Conservation (phyloP, 2,329 filamentous ascomycete genomes). For the Botrytis aclada region DNA sequence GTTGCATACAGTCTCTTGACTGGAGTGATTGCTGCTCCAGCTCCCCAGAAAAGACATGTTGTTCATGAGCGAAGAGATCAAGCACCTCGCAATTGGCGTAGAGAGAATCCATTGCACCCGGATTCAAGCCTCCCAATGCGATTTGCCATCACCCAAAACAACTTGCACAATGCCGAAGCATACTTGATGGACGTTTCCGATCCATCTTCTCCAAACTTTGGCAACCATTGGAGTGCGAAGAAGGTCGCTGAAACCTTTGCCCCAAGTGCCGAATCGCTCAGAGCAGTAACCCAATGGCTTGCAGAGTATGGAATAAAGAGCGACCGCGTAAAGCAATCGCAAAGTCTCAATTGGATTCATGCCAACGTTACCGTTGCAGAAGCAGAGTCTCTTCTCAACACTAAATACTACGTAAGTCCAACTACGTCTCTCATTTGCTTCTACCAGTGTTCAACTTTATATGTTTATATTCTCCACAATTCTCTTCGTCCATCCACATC, state of each 20-base stretch:
- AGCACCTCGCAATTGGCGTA: constrained; percentile 20
- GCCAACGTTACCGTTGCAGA: constrained; percentile 39
- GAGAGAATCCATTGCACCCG: constrained; percentile 15
- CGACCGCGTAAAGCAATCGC: constrained; percentile 48
- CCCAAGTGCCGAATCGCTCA: constrained; percentile 44
- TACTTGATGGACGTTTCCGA: constrained; percentile 42
- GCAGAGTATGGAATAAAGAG: constrained; percentile 48
- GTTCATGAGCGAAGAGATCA: constrained; percentile 24
- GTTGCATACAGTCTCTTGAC: constrained; percentile 16
- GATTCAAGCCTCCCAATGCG: constrained; percentile 24
- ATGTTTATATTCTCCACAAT: background rate
- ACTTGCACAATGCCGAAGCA: constrained; percentile 44
- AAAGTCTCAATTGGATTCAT: constrained; percentile 32
- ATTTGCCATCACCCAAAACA: constrained; percentile 46
- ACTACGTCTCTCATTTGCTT: background rate
- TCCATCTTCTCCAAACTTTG: constrained; percentile 33
- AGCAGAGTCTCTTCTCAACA: constrained; percentile 52
- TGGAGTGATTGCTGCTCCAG: constrained; percentile 17
- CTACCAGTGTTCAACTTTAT: background rate
- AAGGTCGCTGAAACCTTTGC: constrained; percentile 42
- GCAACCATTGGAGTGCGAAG: constrained; percentile 18
- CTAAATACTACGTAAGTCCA: constrained; percentile 42
- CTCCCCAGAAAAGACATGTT: constrained; percentile 18
- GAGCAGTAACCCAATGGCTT: constrained; percentile 47
- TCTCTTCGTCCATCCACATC: background rate